Conservation (phyloP, 2,329 filamentous ascomycete species). For the Trichoderma sp. region DNA sequence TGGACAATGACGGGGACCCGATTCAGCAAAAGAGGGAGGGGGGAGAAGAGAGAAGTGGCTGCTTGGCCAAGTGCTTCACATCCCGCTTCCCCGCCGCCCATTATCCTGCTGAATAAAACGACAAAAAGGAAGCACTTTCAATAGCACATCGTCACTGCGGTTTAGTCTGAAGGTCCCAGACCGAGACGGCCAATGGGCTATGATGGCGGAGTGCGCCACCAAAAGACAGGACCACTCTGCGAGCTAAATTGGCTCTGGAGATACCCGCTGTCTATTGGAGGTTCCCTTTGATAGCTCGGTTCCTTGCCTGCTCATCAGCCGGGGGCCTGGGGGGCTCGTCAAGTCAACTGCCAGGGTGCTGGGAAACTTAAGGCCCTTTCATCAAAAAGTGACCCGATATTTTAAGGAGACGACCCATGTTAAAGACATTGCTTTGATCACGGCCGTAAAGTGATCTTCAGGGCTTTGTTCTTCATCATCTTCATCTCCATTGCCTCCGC, state of each 20-base stretch:
- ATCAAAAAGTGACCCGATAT: slow-evolving; percentile 13
- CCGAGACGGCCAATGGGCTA: slow-evolving; percentile 8
- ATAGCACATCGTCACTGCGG: background rate
- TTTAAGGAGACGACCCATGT: slow-evolving; percentile 16
- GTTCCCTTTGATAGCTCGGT: slow-evolving; percentile 7
- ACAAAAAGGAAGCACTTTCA: background rate
- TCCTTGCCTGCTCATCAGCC: slow-evolving; percentile 2
- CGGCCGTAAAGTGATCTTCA: slow-evolving; percentile 4
- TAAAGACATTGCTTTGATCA: background rate
- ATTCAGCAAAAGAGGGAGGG: background rate
- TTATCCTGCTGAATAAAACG: background rate
- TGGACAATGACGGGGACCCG: background rate
- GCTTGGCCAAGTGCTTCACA: background rate
- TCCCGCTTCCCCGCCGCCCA: background rate
- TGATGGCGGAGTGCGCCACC: slow-evolving; percentile 6
- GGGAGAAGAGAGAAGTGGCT: background rate
- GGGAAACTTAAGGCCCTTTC: background rate
- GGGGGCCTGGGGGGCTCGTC: slow-evolving; percentile 1
- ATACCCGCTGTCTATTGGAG: slow-evolving; percentile 16
- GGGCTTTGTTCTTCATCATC: slow-evolving; percentile 8
- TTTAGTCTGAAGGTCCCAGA: background rate
- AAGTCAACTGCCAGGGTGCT: slow-evolving; percentile 1
- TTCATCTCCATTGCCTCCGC: slow-evolving; percentile 5
- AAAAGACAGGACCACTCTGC: background rate
- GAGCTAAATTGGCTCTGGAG: slow-evolving; percentile 17